Conservation (phyloP, 2,329 filamentous ascomycete genomes). For the Colletotrichum tabaci region DNA sequence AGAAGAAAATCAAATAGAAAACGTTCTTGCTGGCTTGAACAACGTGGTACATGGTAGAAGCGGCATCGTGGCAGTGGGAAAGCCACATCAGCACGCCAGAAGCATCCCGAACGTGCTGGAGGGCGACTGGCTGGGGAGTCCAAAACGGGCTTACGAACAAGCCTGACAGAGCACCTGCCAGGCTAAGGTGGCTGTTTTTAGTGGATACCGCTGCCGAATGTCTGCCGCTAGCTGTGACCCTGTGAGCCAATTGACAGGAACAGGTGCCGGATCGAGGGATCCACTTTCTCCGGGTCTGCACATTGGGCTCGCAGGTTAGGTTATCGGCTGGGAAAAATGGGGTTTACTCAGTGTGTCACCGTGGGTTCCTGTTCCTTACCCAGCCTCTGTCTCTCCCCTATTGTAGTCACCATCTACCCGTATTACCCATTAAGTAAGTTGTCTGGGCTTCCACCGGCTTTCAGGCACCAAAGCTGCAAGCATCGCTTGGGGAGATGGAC, state of each 20-base stretch:
- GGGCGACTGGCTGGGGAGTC: neutral
- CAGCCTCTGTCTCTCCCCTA: neutral
- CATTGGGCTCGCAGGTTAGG: neutral
- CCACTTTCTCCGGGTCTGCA: constrained; percentile 10
- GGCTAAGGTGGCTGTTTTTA: constrained; percentile 7
- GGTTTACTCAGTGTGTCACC: constrained; percentile 1
- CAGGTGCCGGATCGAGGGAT: constrained; percentile 14
- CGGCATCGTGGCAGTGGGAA: neutral
- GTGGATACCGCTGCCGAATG: constrained; percentile 9
- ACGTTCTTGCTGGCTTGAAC: neutral
- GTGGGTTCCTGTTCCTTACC: neutral
- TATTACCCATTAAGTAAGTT: neutral
- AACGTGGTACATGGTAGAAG: neutral
- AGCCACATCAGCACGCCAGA: constrained; percentile 26
- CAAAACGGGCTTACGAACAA: neutral
- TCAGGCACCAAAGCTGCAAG: neutral
- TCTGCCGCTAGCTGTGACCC: constrained; percentile 5
- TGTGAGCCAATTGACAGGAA: constrained; percentile 25
- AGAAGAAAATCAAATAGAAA: neutral
- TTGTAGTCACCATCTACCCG: neutral
- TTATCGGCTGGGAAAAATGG: neutral
- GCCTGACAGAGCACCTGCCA: neutral
- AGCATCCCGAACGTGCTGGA: constrained; percentile 4
- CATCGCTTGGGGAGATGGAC: neutral
- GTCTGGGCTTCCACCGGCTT: neutral